Evolutionary conservation across 2,329 filamentous ascomycete species (phyloP).

Genomic region (Emergomyces orientalis): DNA sequence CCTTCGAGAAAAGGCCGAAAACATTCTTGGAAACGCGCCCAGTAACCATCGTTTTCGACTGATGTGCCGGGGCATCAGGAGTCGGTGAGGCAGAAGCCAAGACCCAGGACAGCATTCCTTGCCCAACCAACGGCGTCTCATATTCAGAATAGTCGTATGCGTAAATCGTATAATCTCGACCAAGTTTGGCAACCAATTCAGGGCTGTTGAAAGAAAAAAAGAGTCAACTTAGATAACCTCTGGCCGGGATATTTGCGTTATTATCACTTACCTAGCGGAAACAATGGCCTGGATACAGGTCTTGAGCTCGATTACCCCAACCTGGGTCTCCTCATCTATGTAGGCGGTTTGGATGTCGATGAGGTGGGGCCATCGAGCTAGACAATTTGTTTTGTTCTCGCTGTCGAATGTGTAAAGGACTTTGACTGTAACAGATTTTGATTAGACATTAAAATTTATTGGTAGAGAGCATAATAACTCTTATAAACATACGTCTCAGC

Average conservation of each 20-base stretch:
- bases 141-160: constrained; percentile 94
- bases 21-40: constrained; percentile 83
- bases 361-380: constrained; percentile 73
- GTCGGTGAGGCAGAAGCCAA: constrained; percentile 53
- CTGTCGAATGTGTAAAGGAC: constrained; percentile 93
- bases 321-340: constrained; percentile 68
- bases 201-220: constrained; percentile 49
- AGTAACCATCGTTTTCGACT: constrained; percentile 63
- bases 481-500: constrained; percentile 54
- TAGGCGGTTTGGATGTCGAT: constrained; percentile 71
- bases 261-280: constrained; percentile 44
- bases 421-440: constrained; percentile 58
- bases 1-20: constrained; percentile 72
- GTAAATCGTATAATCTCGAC: constrained; percentile 90
- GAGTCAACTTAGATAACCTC: constrained; percentile 8
- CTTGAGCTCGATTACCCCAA: constrained; percentile 80
- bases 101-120: constrained; percentile 86
- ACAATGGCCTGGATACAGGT: constrained; percentile 79
- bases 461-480: constrained; percentile 1
- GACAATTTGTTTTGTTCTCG: constrained; percentile 76
- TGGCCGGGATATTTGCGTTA: constrained; percentile 7
- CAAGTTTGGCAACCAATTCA: constrained; percentile 64
- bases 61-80: constrained; percentile 46
- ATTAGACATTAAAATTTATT: not conserved
- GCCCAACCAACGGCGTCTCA: constrained; percentile 84